Evolutionary conservation across 225 moss, liverwort and hornwort genomes (phyloP).

Genomic region (Thuidium tamariscinum): DNA sequence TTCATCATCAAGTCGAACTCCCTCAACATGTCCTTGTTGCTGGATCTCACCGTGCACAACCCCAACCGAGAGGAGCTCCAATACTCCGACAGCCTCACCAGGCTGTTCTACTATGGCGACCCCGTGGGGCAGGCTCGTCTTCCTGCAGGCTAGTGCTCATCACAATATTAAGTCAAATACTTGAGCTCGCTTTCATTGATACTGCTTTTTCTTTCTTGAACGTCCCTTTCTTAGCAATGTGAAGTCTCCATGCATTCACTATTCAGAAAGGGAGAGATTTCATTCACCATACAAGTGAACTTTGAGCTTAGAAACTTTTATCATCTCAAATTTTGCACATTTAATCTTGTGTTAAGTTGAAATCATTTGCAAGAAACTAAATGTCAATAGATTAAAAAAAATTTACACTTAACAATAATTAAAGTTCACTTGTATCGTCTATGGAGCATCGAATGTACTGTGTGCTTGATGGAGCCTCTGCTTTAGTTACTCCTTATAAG

Average conservation of each 20-base stretch:
- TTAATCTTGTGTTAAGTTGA: not conserved
- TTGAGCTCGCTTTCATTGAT: not conserved
- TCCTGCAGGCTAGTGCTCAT: not conserved
- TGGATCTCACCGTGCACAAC: conserved; percentile 22
- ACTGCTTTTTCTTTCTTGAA: not conserved
- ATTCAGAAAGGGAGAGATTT: not conserved
- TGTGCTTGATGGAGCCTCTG: not conserved
- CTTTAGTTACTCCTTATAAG: not conserved
- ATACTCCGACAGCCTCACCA: not conserved
- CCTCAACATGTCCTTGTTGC: conserved; percentile 23
- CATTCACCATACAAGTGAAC: not conserved
- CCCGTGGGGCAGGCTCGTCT: conserved; percentile 11
- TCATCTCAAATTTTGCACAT: not conserved
- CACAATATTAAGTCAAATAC: not conserved
- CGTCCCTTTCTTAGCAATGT: not conserved
- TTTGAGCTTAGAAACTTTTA: not conserved
- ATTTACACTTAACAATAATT: not conserved
- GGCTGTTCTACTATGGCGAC: conserved; percentile 33
- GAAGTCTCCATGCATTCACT: not conserved
- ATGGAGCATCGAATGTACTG: not conserved
- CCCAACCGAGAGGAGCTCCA: conserved; percentile 24
- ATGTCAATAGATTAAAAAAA: not conserved
- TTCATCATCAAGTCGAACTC: conserved; percentile 4
- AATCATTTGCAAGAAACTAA: not conserved
- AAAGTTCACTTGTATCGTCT: not conserved